Percentiles rank a stretch among this genome's conserved stretches.
Conservation (phyloP, 306 rosid genomes). For the Lithocarpus polystachyus region DNA sequence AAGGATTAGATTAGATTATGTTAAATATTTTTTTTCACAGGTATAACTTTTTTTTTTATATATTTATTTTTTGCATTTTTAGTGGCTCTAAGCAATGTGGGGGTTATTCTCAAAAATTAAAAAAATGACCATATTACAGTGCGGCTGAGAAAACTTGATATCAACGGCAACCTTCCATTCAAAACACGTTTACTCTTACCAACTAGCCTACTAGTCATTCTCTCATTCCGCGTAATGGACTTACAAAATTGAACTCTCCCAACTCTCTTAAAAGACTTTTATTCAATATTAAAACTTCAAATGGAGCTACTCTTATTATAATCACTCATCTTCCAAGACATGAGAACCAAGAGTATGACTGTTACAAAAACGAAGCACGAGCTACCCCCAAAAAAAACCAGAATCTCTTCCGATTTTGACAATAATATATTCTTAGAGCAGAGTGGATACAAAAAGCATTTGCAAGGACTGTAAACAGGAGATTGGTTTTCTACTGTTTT, state of each 20-base stretch:
- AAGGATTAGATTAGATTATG: no score
- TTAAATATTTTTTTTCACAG: no score
- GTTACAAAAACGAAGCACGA: neutral
- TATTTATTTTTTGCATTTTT: no score
- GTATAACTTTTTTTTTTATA: no score
- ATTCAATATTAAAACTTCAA: neutral
- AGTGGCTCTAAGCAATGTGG: neutral
- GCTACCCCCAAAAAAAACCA: neutral
- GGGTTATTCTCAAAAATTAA: neutral
- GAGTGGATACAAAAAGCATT: neutral
- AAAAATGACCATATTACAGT: neutral
- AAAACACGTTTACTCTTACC: conserved; percentile 21
- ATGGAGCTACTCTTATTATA: neutral
- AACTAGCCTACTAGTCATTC: conserved; percentile 1
- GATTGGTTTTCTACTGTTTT: no score
- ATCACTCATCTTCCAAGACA: neutral
- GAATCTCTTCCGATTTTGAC: neutral
- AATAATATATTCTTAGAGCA: neutral
- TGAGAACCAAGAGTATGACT: neutral
- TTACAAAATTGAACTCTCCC: neutral
- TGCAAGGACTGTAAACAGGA: neutral
- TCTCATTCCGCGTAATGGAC: neutral
- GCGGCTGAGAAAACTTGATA: neutral
- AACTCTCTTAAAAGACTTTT: neutral
- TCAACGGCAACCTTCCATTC: conserved; percentile 26